Evolutionary conservation across 2,329 filamentous ascomycete species (phyloP), one percentile per base, ranked within the genome.

Genomic region (Fusarium buxicola): DNA sequence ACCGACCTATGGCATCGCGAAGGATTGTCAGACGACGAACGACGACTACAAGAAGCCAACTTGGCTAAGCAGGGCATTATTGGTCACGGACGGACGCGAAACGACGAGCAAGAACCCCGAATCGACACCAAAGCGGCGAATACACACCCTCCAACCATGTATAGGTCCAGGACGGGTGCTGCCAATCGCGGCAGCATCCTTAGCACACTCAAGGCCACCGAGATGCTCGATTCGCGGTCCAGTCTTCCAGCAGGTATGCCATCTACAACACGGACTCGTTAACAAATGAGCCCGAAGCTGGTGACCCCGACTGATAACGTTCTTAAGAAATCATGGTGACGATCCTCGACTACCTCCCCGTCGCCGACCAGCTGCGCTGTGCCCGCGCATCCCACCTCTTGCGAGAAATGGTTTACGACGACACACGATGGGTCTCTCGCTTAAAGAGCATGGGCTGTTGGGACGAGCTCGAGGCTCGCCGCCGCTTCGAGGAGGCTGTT

Each of bases 321-420:
- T 25, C 41, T 34, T 3, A 54, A 92, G 94, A 98, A 80, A 92
- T 98, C 67, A 86, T 98, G 69, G 90, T 90, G 27, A 85, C 88
- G 0, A 93, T 99, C 66, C 86, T 99, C 73, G 92, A 97, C 74
- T 93, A 96, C 78, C 86, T 98, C 34, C 90, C 92, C 34, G 85
- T 97, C 25, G 81, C 89, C 58, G 94, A 97, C 75, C 89, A 96
- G 71, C 86, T 98, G 74, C 87, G 88, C 67, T 94, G 92, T 73
- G 94, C 95, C 39, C 89, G 90, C 63, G 89, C 91, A 21, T 97
- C 92, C 56, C 90, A 87, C 73, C 91, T 92, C 59, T 87, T 98
- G 84, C 90, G 91, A 73, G 95, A 99, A 78, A 99, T 99, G 94
- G 94, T 97, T 4, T 99, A 98, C 77, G 95, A 99, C 75, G 95